Evolutionary conservation across 768 basidiomycete species (phyloP).

Genomic region (Termitomyces sp.): DNA sequence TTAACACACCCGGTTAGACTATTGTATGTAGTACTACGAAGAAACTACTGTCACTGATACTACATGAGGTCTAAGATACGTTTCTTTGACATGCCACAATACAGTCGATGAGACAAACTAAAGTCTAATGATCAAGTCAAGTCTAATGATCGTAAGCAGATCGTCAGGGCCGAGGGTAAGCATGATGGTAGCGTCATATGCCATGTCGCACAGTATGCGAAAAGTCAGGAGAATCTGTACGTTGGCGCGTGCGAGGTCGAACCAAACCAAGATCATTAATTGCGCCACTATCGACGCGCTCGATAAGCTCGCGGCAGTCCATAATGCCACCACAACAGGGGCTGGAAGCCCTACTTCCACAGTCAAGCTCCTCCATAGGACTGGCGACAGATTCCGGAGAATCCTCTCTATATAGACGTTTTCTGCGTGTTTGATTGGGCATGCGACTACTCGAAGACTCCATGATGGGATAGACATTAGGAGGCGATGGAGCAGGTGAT

Average conservation of each 20-base stretch:
- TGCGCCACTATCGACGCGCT: slow-evolving; percentile 22
- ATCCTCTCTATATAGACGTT: slow-evolving; percentile 31
- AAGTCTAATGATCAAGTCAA: too few relatives aligned
- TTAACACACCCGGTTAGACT: background rate
- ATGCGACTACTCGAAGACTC: slow-evolving; percentile 6
- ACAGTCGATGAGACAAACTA: background rate
- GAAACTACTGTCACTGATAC: slow-evolving; percentile 2
- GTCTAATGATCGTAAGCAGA: too few relatives aligned
- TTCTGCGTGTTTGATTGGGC: slow-evolving; percentile 20
- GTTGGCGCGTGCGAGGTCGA: slow-evolving; percentile 3
- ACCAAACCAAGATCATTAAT: background rate
- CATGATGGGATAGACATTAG: slow-evolving; percentile 11
- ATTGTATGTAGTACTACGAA: background rate
- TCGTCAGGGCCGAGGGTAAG: background rate
- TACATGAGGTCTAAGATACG: background rate
- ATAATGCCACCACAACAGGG: slow-evolving; percentile 48
- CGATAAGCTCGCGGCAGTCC: slow-evolving; percentile 42
- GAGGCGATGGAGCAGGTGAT: slow-evolving; percentile 24
- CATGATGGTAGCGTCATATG: slow-evolving; percentile 5
- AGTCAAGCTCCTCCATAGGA: slow-evolving; percentile 9
- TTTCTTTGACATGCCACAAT: background rate
- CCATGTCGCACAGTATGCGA: slow-evolving; percentile 3
- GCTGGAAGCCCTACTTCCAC: slow-evolving; percentile 23
- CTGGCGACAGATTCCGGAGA: slow-evolving; percentile 22
- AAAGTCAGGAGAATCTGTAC: background rate